These are phyloP conservation scores for Xylaria polymorpha DNA, from an alignment of 2,329 filamentous ascomycete genomes.

Conservation along the genomic window DNA sequence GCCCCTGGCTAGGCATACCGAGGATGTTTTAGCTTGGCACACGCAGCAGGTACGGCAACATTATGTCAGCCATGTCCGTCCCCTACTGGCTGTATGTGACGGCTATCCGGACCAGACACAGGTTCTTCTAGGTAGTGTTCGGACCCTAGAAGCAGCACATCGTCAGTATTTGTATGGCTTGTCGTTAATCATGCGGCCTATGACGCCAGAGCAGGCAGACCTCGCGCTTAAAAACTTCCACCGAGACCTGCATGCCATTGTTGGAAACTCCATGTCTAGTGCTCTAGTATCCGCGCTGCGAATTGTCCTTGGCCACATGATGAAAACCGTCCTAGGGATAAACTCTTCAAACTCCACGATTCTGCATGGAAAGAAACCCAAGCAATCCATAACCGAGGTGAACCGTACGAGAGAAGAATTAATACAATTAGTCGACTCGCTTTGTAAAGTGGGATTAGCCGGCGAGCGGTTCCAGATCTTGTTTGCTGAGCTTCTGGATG, in stretches of 20 bases:
- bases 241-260: slow-evolving; percentile 71
- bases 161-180: slow-evolving; percentile 68
- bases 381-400: slow-evolving; percentile 47
- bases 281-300: slow-evolving; percentile 66
- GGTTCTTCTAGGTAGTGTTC: slow-evolving; percentile 64
- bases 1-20: slow-evolving; percentile 63
- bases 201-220: slow-evolving; percentile 54
- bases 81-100: slow-evolving; percentile 63
- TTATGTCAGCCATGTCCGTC: slow-evolving; percentile 69
- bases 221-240: slow-evolving; percentile 63
- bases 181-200: slow-evolving; percentile 62
- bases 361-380: slow-evolving; percentile 30
- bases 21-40: slow-evolving; percentile 70
- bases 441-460: slow-evolving; percentile 74
- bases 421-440: slow-evolving; percentile 65
- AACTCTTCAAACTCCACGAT: slow-evolving; percentile 20
- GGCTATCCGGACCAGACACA: slow-evolving; percentile 57
- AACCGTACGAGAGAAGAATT: slow-evolving; percentile 62
- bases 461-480: slow-evolving; percentile 76
- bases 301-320: slow-evolving; percentile 64
- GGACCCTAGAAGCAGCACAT: slow-evolving; percentile 69
- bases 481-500: slow-evolving; percentile 77
- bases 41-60: slow-evolving; percentile 70
- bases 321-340: slow-evolving; percentile 61
- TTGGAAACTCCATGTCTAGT: slow-evolving; percentile 70